Conservation (phyloP, 129 eudicot genomes). For the Solidago caesia region DNA sequence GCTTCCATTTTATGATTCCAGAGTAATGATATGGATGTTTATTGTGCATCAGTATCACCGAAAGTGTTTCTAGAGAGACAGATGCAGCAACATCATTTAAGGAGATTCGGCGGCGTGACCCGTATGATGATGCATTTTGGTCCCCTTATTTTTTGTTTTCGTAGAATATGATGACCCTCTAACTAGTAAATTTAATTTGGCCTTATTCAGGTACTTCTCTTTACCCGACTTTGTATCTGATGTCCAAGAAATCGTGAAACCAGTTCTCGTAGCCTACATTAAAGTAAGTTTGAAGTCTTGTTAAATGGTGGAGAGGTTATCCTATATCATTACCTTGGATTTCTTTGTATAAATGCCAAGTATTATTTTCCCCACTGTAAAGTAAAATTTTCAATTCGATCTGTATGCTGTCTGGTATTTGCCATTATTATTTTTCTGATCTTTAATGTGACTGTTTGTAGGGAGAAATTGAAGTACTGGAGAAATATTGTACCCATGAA, state of each 20-base stretch:
- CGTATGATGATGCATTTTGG: slow-evolving; percentile 47
- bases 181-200: slow-evolving; percentile 15
- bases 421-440: not conserved
- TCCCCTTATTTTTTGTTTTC: not conserved
- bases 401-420: not conserved
- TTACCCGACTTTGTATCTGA: slow-evolving; percentile 87
- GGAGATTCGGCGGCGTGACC: slow-evolving; percentile 96
- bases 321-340: not conserved
- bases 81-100: slow-evolving; percentile 78
- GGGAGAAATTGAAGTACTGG: slow-evolving; percentile 71
- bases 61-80: slow-evolving; percentile 82
- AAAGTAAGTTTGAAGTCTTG: slow-evolving; percentile 53
- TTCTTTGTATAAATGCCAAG: not conserved
- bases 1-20: not conserved
- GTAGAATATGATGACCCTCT: not conserved
- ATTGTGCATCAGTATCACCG: slow-evolving; percentile 53
- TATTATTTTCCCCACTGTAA: not conserved
- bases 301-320: slow-evolving; percentile 5
- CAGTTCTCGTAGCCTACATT: slow-evolving; percentile 73
- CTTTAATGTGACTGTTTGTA: slow-evolving; percentile 35
- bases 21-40: slow-evolving; percentile 4
- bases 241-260: slow-evolving; percentile 84
- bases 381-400: not conserved
- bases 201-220: slow-evolving; percentile 58
- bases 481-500: slow-evolving; percentile 71